Evolutionary conservation across 1,284 basidiomycete species (phyloP).

Genomic region (Mycena citricolor): DNA sequence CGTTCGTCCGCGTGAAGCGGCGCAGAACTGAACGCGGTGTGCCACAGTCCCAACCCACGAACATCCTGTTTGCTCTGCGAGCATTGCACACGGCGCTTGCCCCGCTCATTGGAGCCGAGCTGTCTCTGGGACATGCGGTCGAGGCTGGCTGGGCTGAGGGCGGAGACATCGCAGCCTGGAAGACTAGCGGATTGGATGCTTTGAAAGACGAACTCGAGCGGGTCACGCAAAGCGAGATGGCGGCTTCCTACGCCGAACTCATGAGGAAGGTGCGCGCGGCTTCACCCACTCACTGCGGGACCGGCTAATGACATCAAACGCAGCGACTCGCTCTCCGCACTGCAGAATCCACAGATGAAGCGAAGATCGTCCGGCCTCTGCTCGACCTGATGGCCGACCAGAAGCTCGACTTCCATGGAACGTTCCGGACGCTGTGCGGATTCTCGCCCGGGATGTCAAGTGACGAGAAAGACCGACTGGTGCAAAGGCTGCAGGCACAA

Average conservation of each 20-base stretch:
- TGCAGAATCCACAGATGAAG: constrained; percentile 56
- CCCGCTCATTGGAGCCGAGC: constrained; percentile 82
- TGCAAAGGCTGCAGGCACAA: constrained; percentile 51
- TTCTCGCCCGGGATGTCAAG: constrained; percentile 55
- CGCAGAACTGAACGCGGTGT: constrained; percentile 11
- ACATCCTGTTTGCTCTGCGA: constrained; percentile 74
- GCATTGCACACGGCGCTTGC: constrained; percentile 74
- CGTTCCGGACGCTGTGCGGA: constrained; percentile 68
- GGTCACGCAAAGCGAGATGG: constrained; percentile 53
- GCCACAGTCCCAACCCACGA: constrained; percentile 51
- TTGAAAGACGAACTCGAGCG: constrained; percentile 59
- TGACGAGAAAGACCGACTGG: too few species aligned
- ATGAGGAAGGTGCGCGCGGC: constrained; percentile 62
- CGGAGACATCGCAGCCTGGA: constrained; percentile 60
- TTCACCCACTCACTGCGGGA: constrained; percentile 3
- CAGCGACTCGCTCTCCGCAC: constrained; percentile 75
- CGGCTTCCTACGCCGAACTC: constrained; percentile 58
- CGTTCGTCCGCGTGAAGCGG: neutral
- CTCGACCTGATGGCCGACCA: constrained; percentile 70
- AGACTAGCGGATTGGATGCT: constrained; percentile 50
- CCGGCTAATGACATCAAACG: constrained; percentile 1
- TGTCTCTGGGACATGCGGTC: constrained; percentile 54
- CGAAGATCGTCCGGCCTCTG: constrained; percentile 58
- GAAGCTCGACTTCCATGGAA: constrained; percentile 79
- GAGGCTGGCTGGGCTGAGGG: constrained; percentile 62